Base-by-base conservation (phyloP, 2,329 filamentous ascomycete species). In the Cordyceps militaris region DNA sequence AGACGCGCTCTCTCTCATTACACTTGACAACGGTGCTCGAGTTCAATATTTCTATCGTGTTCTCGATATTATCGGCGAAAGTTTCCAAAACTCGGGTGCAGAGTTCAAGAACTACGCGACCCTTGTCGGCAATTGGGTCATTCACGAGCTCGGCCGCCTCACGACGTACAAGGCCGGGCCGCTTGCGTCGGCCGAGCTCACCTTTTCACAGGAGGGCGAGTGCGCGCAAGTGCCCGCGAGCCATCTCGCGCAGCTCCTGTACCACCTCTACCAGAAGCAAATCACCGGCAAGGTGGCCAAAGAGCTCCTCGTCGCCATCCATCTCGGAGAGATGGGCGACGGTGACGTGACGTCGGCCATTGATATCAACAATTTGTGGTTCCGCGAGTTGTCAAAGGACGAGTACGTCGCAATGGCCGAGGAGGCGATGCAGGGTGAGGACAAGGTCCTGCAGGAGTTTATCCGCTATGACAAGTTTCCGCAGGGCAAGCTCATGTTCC, bases 31-130 rank as follows among this genome's bases (percentile, higher is more conserved):
- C 56, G 92, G 92, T 8, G 85, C 85, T 8, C 82, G 92, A 43
- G 74, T 94, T 4, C 86, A 96, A 63, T 97, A 92, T 70, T 95
- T 91, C 66, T 86, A 88, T 66, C 79, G 82, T 26, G 82, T 90
- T 0, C 76, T 89, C 1, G 74, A 78, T 3, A 67, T 69, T 1
- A 66, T 86, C 1, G 69, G 74, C 48, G 59, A 64, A 4, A 66
- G 64, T 53, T 50, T 70, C 52, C 51, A 62, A 1, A 59, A 55
- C 40, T 11, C 61, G 60, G n/a, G 54, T 61, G 1, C 66, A 1
- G 65, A 70, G 4, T 59, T 70, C 42, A 70, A 71, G 36, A 65
- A 63, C 1, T 74, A 76, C 56, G 76, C 79, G 10, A 71, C 74
- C 4, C 69, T 85, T 4, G 77, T 77, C 4, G 78, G 77, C 3